A percentile compares a stretch with the other conserved stretches of the same genome.
phyloP scores from a whole-genome alignment of 2,329 filamentous ascomycete species.

The Catunica adiposa region DNA sequence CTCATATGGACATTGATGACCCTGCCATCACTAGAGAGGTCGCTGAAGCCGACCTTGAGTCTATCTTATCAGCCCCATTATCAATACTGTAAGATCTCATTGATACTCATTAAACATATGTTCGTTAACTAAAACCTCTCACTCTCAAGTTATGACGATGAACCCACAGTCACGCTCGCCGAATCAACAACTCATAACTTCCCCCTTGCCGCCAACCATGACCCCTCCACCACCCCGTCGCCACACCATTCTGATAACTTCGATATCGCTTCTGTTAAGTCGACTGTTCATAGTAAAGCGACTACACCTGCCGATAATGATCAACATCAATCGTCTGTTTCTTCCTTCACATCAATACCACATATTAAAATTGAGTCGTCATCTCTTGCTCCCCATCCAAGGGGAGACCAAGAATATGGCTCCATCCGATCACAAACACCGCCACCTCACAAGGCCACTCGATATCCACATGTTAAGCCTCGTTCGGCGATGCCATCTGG shows the following conservation, averaged over 20 bases:
- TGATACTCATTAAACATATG: not conserved
- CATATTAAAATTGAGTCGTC: not conserved
- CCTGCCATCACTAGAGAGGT: not conserved
- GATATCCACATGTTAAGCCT: conserved; percentile 25
- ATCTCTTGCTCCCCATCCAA: too few species aligned
- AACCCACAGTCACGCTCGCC: not conserved
- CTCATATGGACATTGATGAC: not conserved
- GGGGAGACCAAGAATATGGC: not conserved
- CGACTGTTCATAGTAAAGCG: conserved; percentile 43
- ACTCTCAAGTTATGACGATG: not conserved
- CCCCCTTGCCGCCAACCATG: not conserved
- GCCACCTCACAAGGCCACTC: not conserved
- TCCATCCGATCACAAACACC: not conserved
- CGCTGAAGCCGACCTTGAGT: not conserved
- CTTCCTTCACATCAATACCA: not conserved
- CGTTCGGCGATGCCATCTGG: conserved; percentile 71
- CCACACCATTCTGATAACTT: conserved; percentile 36
- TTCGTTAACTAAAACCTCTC: not conserved
- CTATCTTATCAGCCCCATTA: not conserved
- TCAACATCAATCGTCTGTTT: conserved; percentile 15
- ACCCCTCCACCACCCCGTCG: conserved; percentile 20
- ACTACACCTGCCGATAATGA: conserved; percentile 38
- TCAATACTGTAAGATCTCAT: not conserved
- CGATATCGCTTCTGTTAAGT: conserved; percentile 37
- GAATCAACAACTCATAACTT: not conserved